Evolutionary conservation across 2,329 filamentous ascomycete species (phyloP).

Genomic region (Sporothrix brunneoviolacea): DNA sequence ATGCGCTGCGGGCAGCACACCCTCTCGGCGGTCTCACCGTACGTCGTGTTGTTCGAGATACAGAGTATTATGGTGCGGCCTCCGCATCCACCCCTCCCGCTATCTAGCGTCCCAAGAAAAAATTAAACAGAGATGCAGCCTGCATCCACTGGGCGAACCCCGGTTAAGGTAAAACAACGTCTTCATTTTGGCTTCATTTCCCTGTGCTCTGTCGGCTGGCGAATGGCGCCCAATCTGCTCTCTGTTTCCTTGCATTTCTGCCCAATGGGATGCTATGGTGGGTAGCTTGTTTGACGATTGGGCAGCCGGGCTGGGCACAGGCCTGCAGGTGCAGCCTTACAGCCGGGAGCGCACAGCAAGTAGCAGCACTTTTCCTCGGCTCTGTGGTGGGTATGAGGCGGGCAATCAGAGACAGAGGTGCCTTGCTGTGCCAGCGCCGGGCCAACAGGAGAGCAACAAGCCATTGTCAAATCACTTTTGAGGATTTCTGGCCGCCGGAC

Average conservation of each 20-base stretch:
- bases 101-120: too few relatives aligned
- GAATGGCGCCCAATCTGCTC: slow-evolving; percentile 13
- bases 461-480: slow-evolving; percentile 17
- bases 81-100: too few relatives aligned
- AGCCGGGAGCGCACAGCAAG: neutral
- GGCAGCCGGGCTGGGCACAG: neutral
- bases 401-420: slow-evolving; percentile 16
- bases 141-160: neutral
- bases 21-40: neutral
- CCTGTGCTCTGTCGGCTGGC: neutral
- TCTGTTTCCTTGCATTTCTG: slow-evolving; percentile 14
- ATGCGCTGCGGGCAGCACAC: neutral
- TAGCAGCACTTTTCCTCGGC: neutral
- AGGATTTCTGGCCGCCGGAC: slow-evolving; percentile 1
- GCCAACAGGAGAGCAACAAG: slow-evolving; percentile 1
- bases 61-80: too few relatives aligned
- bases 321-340: slow-evolving; percentile 14
- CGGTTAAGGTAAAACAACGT: neutral
- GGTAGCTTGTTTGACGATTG: slow-evolving; percentile 9
- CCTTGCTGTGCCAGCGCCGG: neutral
- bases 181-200: neutral
- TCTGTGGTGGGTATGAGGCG: neutral
- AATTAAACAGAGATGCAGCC: neutral
- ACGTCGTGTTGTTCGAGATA: too few relatives aligned
- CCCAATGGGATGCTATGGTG: slow-evolving; percentile 16